Evolutionary conservation across 805 yeast genomes (phyloP).

Genomic region (Starmerella gropengiesseri): DNA sequence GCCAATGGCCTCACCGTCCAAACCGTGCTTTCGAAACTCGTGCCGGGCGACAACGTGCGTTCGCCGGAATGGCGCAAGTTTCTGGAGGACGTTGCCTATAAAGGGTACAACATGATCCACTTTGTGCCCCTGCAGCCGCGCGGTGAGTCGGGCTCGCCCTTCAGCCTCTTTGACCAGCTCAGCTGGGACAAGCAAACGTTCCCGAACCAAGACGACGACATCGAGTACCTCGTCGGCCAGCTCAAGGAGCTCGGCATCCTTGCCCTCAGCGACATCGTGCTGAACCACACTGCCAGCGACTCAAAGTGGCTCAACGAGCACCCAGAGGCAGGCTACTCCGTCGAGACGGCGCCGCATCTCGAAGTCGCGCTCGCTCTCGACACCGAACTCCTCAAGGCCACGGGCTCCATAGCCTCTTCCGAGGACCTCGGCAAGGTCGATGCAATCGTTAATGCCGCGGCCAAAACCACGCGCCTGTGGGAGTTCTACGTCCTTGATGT

Average conservation of each 20-base stretch:
- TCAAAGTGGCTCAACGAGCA: slow-evolving; percentile 75
- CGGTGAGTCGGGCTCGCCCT: slow-evolving; percentile 87
- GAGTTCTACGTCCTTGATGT: slow-evolving; percentile 65
- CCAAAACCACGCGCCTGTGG: slow-evolving; percentile 58
- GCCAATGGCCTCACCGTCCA: slow-evolving; percentile 73
- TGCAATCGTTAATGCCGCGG: slow-evolving; percentile 47
- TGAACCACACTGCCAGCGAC: slow-evolving; percentile 90
- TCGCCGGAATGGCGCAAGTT: slow-evolving; percentile 52
- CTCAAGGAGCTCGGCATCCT: slow-evolving; percentile 50
- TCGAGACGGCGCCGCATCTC: slow-evolving; percentile 81
- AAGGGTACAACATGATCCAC: slow-evolving; percentile 92
- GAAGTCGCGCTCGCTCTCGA: slow-evolving; percentile 78
- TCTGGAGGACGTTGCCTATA: slow-evolving; percentile 49
- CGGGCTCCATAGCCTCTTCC: slow-evolving; percentile 43
- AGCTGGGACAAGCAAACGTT: slow-evolving; percentile 60
- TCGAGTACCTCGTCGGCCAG: slow-evolving; percentile 38
- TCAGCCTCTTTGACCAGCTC: slow-evolving; percentile 80
- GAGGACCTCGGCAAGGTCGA: slow-evolving; percentile 52
- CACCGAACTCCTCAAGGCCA: slow-evolving; percentile 44
- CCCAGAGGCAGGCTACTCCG: slow-evolving; percentile 85
- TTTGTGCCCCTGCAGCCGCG: slow-evolving; percentile 87
- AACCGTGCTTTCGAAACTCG: slow-evolving; percentile 83
- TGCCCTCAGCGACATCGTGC: slow-evolving; percentile 81
- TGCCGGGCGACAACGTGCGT: slow-evolving; percentile 44
- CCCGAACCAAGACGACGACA: slow-evolving; percentile 42